Evolutionary conservation across 2,329 filamentous ascomycete species (phyloP).

Genomic region (Beauveria sp.): DNA sequence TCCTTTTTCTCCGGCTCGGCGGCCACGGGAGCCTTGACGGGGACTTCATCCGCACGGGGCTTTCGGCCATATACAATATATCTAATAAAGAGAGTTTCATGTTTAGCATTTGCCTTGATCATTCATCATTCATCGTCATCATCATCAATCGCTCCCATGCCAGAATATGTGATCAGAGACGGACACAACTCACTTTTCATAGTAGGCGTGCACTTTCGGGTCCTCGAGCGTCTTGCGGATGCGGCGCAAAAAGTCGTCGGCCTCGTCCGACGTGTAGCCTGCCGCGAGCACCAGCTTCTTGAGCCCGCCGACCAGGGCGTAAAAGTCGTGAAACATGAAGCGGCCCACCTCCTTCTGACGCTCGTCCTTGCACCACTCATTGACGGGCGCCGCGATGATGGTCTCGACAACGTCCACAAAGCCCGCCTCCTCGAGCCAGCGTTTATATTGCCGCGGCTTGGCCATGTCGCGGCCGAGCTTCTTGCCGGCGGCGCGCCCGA

Average conservation of each 20-base stretch:
- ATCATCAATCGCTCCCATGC: too few species aligned
- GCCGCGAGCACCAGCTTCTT: conserved; percentile 11
- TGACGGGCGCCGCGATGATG: conserved; percentile 21
- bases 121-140: too few species aligned
- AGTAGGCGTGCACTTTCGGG: conserved; percentile 4
- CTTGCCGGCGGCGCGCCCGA: conserved; percentile 7
- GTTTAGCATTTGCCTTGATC: not conserved
- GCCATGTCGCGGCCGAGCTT: conserved; percentile 21
- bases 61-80: conserved; percentile 9
- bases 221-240: conserved; percentile 6
- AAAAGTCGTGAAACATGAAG: conserved; percentile 9
- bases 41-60: conserved; percentile 21
- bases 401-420: conserved; percentile 24
- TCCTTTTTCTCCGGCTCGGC: conserved; percentile 17
- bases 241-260: conserved; percentile 7
- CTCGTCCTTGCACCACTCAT: conserved; percentile 22
- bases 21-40: conserved; percentile 29
- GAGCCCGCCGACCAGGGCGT: not conserved
- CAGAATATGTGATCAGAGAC: not conserved
- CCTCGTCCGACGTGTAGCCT: conserved; percentile 2
- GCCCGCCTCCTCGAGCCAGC: conserved; percentile 24
- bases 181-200: conserved; percentile 3
- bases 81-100: not conserved
- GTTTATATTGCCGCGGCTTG: conserved; percentile 17
- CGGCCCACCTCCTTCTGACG: conserved; percentile 10